Base-by-base conservation (phyloP, 202 grass and related monocot genomes). In the Brachypodium distachyon region DNA sequence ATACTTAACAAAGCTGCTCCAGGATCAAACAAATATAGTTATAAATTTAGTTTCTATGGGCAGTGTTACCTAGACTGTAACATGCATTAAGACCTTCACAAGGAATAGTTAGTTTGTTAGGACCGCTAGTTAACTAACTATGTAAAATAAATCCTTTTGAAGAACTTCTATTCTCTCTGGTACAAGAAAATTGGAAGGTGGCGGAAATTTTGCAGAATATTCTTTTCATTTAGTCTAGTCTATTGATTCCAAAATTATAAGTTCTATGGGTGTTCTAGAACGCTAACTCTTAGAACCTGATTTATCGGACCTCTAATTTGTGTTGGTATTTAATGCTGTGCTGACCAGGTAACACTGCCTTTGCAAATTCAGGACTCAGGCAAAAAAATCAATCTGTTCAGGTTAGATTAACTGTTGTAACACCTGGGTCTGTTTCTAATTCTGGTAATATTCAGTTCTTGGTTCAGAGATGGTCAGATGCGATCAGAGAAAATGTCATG, bases 331-430 rank as follows among this genome's bases (percentile, higher is more conserved):
- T 87, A 39, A 86, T 3, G 10, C 17, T 72, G 56, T 36, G 23
- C 41, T 77, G 43, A 75, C 56, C 73, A 72, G 78, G 72, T 87
- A 81, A 48, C 71, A 81, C 78, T 81, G 78, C 56, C 78, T 77
- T 77, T 77, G 72, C 72, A 86, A 82, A 81, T 77, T 77, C 78
- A 63, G 37, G 84, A 81, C 72, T 76, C 78, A 33, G 22, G 53
- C 49, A 63, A 81, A 43, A 66, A 18, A 33, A 39, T 32, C 38
- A 86, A 39, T 55, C 72, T 76, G 71, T 70, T 7, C 77, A 77
- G 71, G 63, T 77, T 73, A 86, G 77, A 81, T 81, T 70, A 76
- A 48, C 29, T 72, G 47, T 32, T 25, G 42, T 38, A 63, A 71
- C 17, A 76, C 41, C 10, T 61, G 37, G 54, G 55, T 55, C 17